These are phyloP conservation scores for Phalaenopsis aphrodite DNA, from an alignment of 106 monocot genomes.

Conservation along the genomic window DNA sequence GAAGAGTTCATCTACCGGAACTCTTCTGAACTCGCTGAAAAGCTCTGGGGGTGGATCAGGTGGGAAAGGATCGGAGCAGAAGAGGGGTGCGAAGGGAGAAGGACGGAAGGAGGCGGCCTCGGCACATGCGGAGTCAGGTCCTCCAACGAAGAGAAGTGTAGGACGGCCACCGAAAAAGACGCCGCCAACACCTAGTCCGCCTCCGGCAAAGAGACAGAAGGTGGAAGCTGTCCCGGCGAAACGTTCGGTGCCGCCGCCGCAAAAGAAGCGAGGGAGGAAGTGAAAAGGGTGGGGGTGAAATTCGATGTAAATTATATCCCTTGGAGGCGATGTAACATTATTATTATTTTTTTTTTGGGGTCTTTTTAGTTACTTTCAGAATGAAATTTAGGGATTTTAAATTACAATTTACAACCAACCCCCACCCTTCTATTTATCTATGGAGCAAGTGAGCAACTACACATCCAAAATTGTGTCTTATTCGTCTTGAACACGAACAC, in stretches of 20 bases:
- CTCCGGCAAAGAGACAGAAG: slow-evolving; percentile 2
- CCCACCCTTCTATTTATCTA: too few relatives aligned
- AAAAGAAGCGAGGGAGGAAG: slow-evolving; percentile 11
- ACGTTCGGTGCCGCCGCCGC: slow-evolving; percentile 2
- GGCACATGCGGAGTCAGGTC: background rate
- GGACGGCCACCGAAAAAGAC: slow-evolving; percentile 2
- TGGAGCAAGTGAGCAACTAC: too few relatives aligned
- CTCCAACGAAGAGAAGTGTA: background rate
- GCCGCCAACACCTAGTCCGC: slow-evolving; percentile 2
- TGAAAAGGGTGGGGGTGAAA: background rate
- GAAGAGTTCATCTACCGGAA: background rate
- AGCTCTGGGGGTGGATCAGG: background rate
- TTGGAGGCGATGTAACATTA: background rate
- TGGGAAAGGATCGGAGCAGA: background rate
- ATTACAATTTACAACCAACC: too few relatives aligned
- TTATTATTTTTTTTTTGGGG: background rate
- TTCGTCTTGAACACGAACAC: too few relatives aligned
- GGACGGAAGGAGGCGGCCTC: slow-evolving; percentile 7
- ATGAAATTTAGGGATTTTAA: slow-evolving; percentile 2
- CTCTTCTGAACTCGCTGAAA: slow-evolving; percentile 5
- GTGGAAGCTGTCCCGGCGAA: background rate
- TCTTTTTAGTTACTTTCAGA: background rate
- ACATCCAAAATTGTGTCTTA: too few relatives aligned
- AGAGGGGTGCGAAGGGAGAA: background rate
- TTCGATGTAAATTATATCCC: slow-evolving; percentile 6